These are phyloP conservation scores for Gracilaria gracilis DNA, from an alignment of 23 red algal species.

Conservation along the genomic window DNA sequence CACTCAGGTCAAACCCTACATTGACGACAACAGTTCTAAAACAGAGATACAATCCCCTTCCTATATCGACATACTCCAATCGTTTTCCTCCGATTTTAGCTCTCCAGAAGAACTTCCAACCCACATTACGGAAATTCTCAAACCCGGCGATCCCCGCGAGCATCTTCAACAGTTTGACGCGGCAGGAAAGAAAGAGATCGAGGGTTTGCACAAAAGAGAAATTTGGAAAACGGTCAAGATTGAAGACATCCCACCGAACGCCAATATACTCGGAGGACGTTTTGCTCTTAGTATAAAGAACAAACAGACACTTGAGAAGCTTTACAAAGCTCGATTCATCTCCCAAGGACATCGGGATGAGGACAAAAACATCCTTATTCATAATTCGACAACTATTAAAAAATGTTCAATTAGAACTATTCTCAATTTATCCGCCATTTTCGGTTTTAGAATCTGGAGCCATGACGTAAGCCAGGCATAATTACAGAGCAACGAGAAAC, in stretches of 20 bases:
- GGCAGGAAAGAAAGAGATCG: background rate
- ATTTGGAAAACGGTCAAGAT: background rate
- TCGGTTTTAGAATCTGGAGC: background rate
- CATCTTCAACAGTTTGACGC: background rate
- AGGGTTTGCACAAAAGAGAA: background rate
- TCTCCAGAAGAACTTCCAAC: background rate
- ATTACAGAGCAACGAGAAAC: background rate
- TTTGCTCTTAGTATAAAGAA: slow-evolving; percentile 41
- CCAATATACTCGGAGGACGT: background rate
- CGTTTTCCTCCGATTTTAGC: background rate
- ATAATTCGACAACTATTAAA: background rate
- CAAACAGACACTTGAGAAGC: slow-evolving; percentile 12
- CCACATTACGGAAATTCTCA: background rate
- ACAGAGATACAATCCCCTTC: background rate
- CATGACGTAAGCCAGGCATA: slow-evolving; percentile 26
- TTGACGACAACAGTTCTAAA: background rate
- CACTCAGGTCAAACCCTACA: background rate
- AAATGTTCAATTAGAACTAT: background rate
- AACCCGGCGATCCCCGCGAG: background rate
- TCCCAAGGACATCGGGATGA: slow-evolving; percentile 13
- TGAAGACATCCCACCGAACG: background rate
- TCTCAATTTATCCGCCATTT: slow-evolving; percentile 16
- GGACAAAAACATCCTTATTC: slow-evolving; percentile 2
- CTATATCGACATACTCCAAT: background rate
- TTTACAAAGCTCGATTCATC: background rate